phyloP scores from a whole-genome alignment of 2,329 filamentous ascomycete species.

The Fusarium chaquense region DNA sequence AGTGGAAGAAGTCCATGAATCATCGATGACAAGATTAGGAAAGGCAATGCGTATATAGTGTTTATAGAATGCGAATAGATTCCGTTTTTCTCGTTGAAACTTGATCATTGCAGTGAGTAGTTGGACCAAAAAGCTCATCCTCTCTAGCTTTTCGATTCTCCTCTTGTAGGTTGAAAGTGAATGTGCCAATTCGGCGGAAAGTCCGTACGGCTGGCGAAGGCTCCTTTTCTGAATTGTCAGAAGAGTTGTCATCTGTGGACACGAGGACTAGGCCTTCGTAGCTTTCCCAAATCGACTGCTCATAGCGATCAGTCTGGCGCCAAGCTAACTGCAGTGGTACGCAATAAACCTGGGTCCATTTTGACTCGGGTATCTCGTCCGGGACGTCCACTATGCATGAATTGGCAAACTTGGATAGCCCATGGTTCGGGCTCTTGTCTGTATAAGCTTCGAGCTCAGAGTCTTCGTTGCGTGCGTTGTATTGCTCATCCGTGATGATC shows the following conservation, averaged over 20 bases:
- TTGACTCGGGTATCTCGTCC: accelerated
- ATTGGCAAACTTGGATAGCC: not conserved
- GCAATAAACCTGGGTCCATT: not conserved
- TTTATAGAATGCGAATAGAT: not conserved
- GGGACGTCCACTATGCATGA: not conserved
- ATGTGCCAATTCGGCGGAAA: not conserved
- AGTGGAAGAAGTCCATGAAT: not conserved
- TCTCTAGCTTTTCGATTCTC: not conserved
- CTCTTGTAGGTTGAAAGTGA: slow-evolving; percentile 5
- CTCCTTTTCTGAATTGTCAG: accelerated
- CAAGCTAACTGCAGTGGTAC: not conserved
- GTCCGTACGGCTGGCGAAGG: not conserved
- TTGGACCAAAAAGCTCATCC: not conserved
- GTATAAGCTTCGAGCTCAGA: accelerated
- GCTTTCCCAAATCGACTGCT: slow-evolving; percentile 12
- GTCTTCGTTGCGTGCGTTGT: accelerated
- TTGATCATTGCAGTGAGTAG: accelerated
- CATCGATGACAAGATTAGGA: not conserved
- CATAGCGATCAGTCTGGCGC: slow-evolving; percentile 14
- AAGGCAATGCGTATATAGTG: not conserved
- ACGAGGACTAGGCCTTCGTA: slow-evolving; percentile 1
- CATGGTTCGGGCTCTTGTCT: no score
- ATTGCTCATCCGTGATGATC: not conserved
- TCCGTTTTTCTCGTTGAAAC: not conserved
- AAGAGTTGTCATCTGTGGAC: not conserved